Evolutionary conservation across 495 filamentous ascomycete genomes (phyloP).

Genomic region (Penicillium steckii): DNA sequence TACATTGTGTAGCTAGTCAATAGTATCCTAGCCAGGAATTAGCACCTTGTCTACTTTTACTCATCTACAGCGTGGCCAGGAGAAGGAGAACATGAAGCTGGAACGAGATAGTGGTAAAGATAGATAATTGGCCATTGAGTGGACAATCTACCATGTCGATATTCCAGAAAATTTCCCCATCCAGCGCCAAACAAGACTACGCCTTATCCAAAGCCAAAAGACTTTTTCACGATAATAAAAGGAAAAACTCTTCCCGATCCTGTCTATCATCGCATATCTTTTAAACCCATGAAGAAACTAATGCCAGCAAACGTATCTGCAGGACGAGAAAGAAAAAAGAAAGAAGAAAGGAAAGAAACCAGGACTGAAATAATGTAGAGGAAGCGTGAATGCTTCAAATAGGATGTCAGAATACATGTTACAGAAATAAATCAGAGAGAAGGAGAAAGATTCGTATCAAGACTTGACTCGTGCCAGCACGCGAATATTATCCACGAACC

Average conservation of each 20-base stretch:
- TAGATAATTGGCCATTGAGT: too few relatives aligned
- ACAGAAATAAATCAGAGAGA: constrained; percentile 7
- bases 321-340: constrained; percentile 1
- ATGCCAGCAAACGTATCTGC: constrained; percentile 20
- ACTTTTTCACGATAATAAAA: not conserved
- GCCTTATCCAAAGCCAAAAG: not conserved
- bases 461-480: constrained; percentile 57
- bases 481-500: constrained; percentile 81
- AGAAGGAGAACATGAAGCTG: too few relatives aligned
- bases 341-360: not conserved
- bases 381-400: constrained; percentile 1
- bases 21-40: too few relatives aligned
- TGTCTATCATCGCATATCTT: constrained; percentile 5
- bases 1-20: too few relatives aligned
- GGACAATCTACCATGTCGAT: too few relatives aligned
- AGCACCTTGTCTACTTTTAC: not conserved
- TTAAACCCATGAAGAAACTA: constrained; percentile 4
- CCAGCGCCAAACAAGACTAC: too few relatives aligned
- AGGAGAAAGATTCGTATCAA: constrained; percentile 17
- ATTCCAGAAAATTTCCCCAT: too few relatives aligned
- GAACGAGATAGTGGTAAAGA: too few relatives aligned
- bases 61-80: too few relatives aligned
- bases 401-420: constrained; percentile 19
- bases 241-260: not conserved
- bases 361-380: not conserved